phyloP scores from a whole-genome alignment of 139 green algal species.

The Chlorella sp. region DNA sequence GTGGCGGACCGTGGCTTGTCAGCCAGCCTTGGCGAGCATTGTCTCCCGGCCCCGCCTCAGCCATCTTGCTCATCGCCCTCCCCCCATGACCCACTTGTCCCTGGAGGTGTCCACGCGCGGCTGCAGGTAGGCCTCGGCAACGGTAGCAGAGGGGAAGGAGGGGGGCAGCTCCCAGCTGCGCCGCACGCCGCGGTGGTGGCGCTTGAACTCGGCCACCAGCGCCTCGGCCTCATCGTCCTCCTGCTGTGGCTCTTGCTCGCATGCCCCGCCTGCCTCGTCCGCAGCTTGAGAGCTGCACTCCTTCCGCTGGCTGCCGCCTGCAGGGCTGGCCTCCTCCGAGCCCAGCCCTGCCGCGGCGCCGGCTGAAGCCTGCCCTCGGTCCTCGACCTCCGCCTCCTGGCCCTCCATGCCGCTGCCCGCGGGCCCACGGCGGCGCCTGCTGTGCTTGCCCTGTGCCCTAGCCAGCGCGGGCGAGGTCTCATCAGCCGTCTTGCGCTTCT shows the following conservation, averaged over 20 bases:
- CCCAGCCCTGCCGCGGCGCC: neutral
- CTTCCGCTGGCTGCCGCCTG: neutral
- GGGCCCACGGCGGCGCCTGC: neutral
- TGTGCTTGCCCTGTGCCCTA: slow-evolving; percentile 17
- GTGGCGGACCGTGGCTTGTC: too few relatives aligned
- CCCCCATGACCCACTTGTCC: slow-evolving; percentile 36
- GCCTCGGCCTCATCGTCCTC: neutral
- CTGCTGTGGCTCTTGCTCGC: neutral
- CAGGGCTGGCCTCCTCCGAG: neutral
- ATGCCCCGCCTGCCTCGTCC: neutral
- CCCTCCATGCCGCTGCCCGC: slow-evolving; percentile 5
- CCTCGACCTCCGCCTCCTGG: too few relatives aligned
- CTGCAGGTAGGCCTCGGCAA: slow-evolving; percentile 59
- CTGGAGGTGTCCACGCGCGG: slow-evolving; percentile 47
- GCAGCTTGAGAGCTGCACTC: too few relatives aligned
- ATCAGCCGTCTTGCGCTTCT: neutral
- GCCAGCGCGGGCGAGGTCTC: neutral
- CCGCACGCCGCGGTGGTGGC: slow-evolving; percentile 52
- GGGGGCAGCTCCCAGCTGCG: slow-evolving; percentile 76
- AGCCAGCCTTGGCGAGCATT: too few relatives aligned
- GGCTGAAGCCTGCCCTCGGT: neutral
- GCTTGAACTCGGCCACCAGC: slow-evolving; percentile 62
- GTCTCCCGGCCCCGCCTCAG: too few relatives aligned
- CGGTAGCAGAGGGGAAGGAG: slow-evolving; percentile 69
- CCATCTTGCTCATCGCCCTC: too few relatives aligned